phyloP scores from a whole-genome alignment of 345 rosid genomes.

The Diplotaxis tenuifolia region DNA sequence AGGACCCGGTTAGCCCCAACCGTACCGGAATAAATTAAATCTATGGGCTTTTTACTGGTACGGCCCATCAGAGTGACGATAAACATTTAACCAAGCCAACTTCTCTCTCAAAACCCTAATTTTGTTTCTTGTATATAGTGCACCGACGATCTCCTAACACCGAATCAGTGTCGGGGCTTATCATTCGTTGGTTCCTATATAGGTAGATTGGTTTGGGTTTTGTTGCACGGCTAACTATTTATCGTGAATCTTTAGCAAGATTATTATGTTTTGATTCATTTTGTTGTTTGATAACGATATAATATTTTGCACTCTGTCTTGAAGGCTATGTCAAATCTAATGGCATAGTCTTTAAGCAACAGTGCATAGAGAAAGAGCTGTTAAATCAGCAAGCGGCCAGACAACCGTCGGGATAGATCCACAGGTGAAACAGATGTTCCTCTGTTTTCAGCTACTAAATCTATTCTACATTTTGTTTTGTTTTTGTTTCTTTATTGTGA shows the following conservation, averaged over 20 bases:
- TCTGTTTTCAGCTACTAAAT: constrained; percentile 38
- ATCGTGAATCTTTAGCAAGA: background rate
- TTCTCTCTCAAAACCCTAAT: background rate
- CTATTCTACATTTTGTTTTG: constrained; percentile 14
- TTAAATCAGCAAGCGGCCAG: constrained; percentile 38
- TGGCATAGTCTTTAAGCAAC: constrained; percentile 17
- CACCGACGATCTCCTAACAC: background rate
- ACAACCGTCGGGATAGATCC: constrained; percentile 37
- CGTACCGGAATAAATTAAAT: background rate
- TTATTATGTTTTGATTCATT: background rate
- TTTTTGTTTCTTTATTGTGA: background rate
- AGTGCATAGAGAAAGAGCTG: constrained; percentile 26
- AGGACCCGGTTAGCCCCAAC: background rate
- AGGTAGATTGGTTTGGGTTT: background rate
- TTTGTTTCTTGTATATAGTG: background rate
- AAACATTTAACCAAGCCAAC: background rate
- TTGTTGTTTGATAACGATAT: background rate
- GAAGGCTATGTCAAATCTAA: background rate
- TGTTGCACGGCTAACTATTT: too few relatives aligned
- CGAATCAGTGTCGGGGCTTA: background rate
- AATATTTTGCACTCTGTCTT: constrained; percentile 19
- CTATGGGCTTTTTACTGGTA: background rate
- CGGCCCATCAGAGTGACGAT: constrained; percentile 1
- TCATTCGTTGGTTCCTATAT: background rate
- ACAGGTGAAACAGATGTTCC: constrained; percentile 16